phyloP scores from a whole-genome alignment of 2,329 filamentous ascomycete genomes.

The Hymenoscyphus infarciens region DNA sequence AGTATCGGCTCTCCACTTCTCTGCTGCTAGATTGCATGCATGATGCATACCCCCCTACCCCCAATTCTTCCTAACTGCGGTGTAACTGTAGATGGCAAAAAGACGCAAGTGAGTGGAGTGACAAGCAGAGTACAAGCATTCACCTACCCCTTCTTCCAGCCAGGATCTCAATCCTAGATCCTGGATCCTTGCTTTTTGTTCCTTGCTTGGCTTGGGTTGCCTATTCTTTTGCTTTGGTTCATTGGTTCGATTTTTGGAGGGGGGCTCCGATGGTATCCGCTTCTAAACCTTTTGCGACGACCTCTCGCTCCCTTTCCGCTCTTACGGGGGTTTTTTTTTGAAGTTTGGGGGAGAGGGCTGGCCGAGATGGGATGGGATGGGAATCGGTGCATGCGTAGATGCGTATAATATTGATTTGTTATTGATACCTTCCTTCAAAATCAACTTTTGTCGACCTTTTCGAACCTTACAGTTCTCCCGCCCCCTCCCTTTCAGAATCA shows the following conservation, averaged over 20 bases:
- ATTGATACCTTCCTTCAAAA: constrained; percentile 1
- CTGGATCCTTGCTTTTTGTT: neutral
- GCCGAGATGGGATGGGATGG: neutral
- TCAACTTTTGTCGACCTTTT: neutral
- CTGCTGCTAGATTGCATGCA: neutral
- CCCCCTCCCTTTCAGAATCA: neutral
- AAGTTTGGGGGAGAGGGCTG: neutral
- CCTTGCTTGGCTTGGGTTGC: neutral
- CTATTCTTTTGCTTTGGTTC: neutral
- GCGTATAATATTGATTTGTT: neutral
- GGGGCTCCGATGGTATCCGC: neutral
- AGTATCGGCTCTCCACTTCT: neutral
- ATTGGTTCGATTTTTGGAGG: neutral
- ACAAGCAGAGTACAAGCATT: neutral
- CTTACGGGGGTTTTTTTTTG: neutral
- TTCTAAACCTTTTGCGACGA: neutral
- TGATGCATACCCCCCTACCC: neutral
- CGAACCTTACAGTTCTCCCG: neutral
- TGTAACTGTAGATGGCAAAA: neutral
- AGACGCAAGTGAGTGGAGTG: neutral
- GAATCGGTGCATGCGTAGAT: neutral
- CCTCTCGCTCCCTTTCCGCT: neutral
- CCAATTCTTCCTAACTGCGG: neutral
- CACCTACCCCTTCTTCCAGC: neutral
- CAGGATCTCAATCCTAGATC: neutral